phyloP scores from a whole-genome alignment of 495 filamentous ascomycete genomes.

The Trichoderma erinaceum region DNA sequence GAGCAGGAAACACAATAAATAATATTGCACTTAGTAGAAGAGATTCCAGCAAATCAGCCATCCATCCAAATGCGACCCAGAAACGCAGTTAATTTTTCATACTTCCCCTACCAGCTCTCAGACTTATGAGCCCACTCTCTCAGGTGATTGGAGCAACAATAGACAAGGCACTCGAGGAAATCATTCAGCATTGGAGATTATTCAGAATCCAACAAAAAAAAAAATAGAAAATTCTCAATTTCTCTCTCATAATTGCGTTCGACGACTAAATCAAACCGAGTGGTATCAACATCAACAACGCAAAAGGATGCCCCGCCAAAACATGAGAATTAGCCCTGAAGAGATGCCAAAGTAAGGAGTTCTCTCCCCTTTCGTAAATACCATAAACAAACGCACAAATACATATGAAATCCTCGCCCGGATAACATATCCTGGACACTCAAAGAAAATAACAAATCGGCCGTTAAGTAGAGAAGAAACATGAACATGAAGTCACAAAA shows the following conservation, averaged over 20 bases:
- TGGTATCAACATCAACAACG: constrained; percentile 22
- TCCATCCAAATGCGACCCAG: too few relatives aligned
- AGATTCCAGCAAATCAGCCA: too few relatives aligned
- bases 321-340: constrained; percentile 7
- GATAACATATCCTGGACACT: constrained; percentile 15
- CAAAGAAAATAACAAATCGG: constrained; percentile 14
- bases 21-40: too few relatives aligned
- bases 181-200: neutral
- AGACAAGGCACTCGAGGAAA: too few relatives aligned
- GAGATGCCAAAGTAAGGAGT: constrained; percentile 11
- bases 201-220: constrained; percentile 15
- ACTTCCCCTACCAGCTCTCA: too few relatives aligned
- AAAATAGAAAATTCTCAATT: constrained; percentile 16
- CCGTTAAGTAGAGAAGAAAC: neutral
- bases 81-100: too few relatives aligned
- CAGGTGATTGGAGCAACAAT: too few relatives aligned
- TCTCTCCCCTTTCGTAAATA: neutral
- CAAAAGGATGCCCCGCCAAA: neutral
- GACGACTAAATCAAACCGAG: constrained; percentile 22
- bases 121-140: too few relatives aligned
- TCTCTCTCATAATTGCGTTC: constrained; percentile 14
- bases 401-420: neutral
- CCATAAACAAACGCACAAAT: neutral
- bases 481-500: neutral
- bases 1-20: too few relatives aligned